Base-by-base conservation (phyloP, 75 land plant genomes). In the Sequoia sempervirens region DNA sequence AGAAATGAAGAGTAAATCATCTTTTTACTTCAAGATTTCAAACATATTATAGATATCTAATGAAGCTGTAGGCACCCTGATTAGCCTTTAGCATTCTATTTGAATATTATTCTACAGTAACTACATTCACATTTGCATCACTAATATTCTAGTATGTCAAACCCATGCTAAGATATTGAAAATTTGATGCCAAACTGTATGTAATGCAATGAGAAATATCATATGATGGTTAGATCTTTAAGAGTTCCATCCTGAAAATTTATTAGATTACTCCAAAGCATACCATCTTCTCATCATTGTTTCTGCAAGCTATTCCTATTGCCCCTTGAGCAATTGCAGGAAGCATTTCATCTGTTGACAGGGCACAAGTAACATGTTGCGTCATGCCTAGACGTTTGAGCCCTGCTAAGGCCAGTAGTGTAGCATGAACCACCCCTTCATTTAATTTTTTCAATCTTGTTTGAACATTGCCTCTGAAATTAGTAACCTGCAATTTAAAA, bases 321-420 rank as follows among this genome's bases (percentile, higher is more conserved):
- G 99, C 99, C 34, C 99, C 99, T 86, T 96, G 99, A 83, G 99
- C 99, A 89, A 96, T 94, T 84, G 99, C 99, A 45, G 99, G 99
- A 82, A 95, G 95, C 99, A 96, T 96, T 86, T 96, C 95, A 32
- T 96, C 99, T 34, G 90, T 86, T 18, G 95, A 88, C 50, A 96
- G 94, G 34, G 90, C 89, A 20, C 91, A 82, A 64, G 95, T 92
- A 13, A 96, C 90, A 85, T 90, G 93, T 70, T 93, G 90, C 38
- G 95, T 95, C 99, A 96, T 96, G 47, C 86, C 87, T 81, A 96
- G 82, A 46, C 99, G 92, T 83, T 93, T 95, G 30, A 96, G 91
- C 40, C 99, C 97, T 43, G 97, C 99, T 82, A 96, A 85, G 30
- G 99, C 99, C 88, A 96, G 87, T 47, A 96, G 86, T 53, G 97